These are phyloP conservation scores for Theobroma grandiflorum DNA, from an alignment of 441 rosid genomes.

Conservation along the genomic window DNA sequence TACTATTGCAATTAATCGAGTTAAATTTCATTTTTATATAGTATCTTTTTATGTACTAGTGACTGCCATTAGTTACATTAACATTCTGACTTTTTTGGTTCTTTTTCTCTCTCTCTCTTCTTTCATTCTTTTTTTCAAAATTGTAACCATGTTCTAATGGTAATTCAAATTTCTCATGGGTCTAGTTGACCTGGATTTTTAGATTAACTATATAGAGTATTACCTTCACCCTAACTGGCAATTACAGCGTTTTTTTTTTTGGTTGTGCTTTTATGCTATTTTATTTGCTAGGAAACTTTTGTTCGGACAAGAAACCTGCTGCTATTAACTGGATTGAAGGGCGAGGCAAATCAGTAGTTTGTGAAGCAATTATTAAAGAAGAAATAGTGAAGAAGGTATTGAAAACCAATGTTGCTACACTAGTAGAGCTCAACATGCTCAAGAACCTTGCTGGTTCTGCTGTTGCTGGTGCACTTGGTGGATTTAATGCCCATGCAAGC, in stretches of 20 bases:
- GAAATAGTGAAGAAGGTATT: constrained; percentile 77
- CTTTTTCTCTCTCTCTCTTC: neutral
- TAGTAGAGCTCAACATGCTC: constrained; percentile 91
- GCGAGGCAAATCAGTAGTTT: constrained; percentile 88
- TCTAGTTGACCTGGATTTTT: neutral
- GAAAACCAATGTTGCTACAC: constrained; percentile 72
- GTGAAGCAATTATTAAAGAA: constrained; percentile 84
- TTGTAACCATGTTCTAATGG: neutral
- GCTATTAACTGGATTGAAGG: constrained; percentile 97
- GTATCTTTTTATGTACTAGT: neutral
- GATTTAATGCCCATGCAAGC: constrained; percentile 95
- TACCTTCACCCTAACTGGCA: constrained; percentile 3
- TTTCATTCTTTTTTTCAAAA: neutral
- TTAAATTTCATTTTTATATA: neutral
- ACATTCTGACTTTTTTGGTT: neutral
- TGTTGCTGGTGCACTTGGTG: constrained; percentile 89
- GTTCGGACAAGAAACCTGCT: constrained; percentile 93
- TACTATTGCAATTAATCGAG: neutral
- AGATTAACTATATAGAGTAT: neutral
- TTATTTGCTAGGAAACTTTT: constrained; percentile 64
- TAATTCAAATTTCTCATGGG: neutral
- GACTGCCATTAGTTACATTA: neutral
- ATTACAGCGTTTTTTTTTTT: neutral
- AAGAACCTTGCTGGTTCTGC: constrained; percentile 93
- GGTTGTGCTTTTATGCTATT: neutral